Conservation (phyloP, 2,329 filamentous ascomycete species). For the Stachybotrys elegans region DNA sequence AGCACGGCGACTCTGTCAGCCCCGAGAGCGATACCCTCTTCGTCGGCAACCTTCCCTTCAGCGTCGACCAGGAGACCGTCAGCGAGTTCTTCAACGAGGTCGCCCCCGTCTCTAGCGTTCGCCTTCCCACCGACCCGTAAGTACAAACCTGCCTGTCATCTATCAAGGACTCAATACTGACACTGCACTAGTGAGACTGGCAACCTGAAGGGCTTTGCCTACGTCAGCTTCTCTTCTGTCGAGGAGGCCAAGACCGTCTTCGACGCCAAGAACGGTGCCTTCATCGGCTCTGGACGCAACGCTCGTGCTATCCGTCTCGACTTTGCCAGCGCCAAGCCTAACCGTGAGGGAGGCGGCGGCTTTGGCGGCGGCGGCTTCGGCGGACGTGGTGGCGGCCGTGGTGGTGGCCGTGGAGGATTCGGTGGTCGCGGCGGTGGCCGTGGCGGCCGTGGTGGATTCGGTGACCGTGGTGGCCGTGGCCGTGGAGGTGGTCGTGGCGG, state of each 20-base stretch:
- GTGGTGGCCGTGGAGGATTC: constrained; percentile 32
- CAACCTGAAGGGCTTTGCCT: constrained; percentile 86
- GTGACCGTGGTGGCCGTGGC: constrained; percentile 45
- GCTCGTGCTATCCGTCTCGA: constrained; percentile 78
- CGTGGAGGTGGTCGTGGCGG: constrained; percentile 44
- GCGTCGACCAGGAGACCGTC: constrained; percentile 71
- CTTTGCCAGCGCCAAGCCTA: constrained; percentile 65
- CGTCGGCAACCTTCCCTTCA: constrained; percentile 86
- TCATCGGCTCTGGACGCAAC: constrained; percentile 58
- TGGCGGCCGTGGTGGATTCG: constrained; percentile 47
- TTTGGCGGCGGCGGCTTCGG: constrained; percentile 47
- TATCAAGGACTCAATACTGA: constrained; percentile 9
- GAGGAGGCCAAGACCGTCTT: constrained; percentile 79
- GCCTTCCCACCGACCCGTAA: constrained; percentile 79
- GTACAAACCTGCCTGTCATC: constrained; percentile 21
- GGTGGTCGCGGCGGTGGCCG: constrained; percentile 41
- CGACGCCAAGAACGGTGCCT: constrained; percentile 62
- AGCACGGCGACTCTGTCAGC: constrained; percentile 75
- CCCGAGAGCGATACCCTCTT: constrained; percentile 83
- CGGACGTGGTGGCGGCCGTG: constrained; percentile 45
- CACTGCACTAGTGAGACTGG: constrained; percentile 59
- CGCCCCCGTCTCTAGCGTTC: constrained; percentile 69
- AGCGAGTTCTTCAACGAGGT: constrained; percentile 68
- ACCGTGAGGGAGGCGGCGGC: constrained; percentile 48
- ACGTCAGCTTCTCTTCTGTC: constrained; percentile 75